phyloP scores from a whole-genome alignment of 805 yeast species.

The Sugiyamaella qingdaonensis region DNA sequence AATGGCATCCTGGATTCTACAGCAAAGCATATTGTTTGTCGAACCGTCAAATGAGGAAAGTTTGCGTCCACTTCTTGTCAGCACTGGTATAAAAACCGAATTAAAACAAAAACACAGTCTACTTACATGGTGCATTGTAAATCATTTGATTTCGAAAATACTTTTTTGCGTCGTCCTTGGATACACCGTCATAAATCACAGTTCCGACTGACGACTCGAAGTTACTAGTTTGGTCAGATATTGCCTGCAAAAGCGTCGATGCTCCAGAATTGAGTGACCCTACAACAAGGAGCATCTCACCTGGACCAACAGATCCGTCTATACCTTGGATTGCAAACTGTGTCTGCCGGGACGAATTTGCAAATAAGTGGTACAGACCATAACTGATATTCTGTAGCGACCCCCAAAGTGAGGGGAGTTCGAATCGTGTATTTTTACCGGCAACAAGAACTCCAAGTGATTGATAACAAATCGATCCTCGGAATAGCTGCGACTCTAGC shows the following conservation, averaged over 20 bases:
- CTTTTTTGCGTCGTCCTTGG: slow-evolving; percentile 56
- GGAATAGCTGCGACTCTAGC: too few relatives aligned
- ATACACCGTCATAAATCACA: slow-evolving; percentile 57
- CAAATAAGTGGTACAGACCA: background rate
- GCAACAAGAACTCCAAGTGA: too few relatives aligned
- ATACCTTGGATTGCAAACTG: slow-evolving; percentile 13
- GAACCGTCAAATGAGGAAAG: slow-evolving; percentile 72
- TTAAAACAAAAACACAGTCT: slow-evolving; percentile 13
- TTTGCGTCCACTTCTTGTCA: slow-evolving; percentile 61
- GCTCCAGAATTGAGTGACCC: slow-evolving; percentile 82
- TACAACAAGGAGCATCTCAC: slow-evolving; percentile 64
- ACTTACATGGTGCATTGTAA: slow-evolving; percentile 31
- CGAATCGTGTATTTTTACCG: too few relatives aligned
- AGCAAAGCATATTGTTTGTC: slow-evolving; percentile 68
- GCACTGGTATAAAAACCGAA: background rate
- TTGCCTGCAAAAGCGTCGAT: slow-evolving; percentile 60
- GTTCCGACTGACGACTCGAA: slow-evolving; percentile 50
- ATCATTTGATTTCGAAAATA: slow-evolving; percentile 48
- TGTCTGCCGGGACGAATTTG: slow-evolving; percentile 3
- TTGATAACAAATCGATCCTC: too few relatives aligned
- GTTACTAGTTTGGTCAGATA: slow-evolving; percentile 52
- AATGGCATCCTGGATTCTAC: slow-evolving; percentile 57
- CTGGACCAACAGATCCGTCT: slow-evolving; percentile 44
- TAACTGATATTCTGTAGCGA: too few relatives aligned
- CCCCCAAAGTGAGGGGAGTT: too few relatives aligned